These are phyloP conservation scores for Calonectria pseudoreteaudii DNA, from an alignment of 2,329 filamentous ascomycete species.

Conservation along the genomic window DNA sequence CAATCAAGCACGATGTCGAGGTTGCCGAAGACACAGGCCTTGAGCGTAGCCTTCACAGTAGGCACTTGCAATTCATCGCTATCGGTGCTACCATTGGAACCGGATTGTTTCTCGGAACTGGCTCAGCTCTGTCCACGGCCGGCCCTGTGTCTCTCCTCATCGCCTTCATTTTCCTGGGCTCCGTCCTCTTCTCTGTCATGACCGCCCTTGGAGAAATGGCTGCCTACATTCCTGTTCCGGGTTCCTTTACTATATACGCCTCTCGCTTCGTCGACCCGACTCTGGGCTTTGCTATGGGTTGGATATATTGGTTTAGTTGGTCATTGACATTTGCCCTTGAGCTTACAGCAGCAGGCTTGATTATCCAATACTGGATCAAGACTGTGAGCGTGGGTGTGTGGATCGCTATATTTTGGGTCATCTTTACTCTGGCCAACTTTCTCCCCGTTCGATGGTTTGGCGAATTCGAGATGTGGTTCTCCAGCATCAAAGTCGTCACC, in stretches of 20 bases:
- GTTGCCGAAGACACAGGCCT: conserved; percentile 48
- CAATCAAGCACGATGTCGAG: conserved; percentile 49
- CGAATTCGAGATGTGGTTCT: conserved; percentile 84
- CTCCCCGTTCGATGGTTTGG: conserved; percentile 79
- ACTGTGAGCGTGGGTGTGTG: conserved; percentile 75
- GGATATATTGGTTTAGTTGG: conserved; percentile 88
- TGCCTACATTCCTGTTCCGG: conserved; percentile 80
- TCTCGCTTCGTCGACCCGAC: conserved; percentile 79
- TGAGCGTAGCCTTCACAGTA: conserved; percentile 51
- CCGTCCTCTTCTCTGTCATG: conserved; percentile 82
- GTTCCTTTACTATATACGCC: conserved; percentile 82
- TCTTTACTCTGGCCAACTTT: conserved; percentile 77
- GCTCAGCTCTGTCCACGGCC: conserved; percentile 69
- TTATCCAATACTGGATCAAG: conserved; percentile 80
- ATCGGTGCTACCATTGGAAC: conserved; percentile 76
- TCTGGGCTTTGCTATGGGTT: conserved; percentile 83
- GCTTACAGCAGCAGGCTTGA: conserved; percentile 77
- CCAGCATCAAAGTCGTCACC: conserved; percentile 80
- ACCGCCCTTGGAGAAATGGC: conserved; percentile 78
- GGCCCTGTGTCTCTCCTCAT: conserved; percentile 76
- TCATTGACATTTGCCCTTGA: conserved; percentile 79
- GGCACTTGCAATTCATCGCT: conserved; percentile 63
- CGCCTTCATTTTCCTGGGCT: conserved; percentile 76
- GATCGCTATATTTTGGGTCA: conserved; percentile 78
- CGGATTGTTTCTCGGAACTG: conserved; percentile 77